phyloP scores from a whole-genome alignment of 2,329 filamentous ascomycete species.

The Lachnellula subtilissima region DNA sequence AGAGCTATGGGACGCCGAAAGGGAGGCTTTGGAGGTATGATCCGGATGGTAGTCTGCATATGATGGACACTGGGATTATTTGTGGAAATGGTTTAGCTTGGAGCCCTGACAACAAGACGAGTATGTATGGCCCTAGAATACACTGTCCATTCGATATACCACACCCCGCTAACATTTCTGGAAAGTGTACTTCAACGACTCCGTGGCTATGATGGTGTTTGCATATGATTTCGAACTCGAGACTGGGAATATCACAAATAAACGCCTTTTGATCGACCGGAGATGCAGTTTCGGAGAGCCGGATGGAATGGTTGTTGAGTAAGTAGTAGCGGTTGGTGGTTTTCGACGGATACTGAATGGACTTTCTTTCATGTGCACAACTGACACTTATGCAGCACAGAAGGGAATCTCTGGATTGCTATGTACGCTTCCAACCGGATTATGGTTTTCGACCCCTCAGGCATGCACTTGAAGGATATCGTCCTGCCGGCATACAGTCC shows the following conservation, averaged over 20 bases:
- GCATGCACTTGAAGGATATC: conserved; percentile 33
- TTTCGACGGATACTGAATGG: no score
- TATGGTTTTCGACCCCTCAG: conserved; percentile 33
- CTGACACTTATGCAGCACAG: conserved; percentile 19
- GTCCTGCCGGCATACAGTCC: conserved; percentile 32
- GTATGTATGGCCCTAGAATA: conserved; percentile 18
- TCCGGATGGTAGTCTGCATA: conserved; percentile 30
- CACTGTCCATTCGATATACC: no score
- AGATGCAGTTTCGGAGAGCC: conserved; percentile 23
- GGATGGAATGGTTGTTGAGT: conserved; percentile 38
- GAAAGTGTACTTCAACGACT: conserved; percentile 35
- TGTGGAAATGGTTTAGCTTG: conserved; percentile 36
- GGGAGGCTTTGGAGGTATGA: conserved; percentile 27
- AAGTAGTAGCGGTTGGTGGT: conserved; percentile 5
- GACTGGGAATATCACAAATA: conserved; percentile 31
- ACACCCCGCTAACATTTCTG: background rate
- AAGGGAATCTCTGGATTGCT: conserved; percentile 36
- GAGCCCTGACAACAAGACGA: conserved; percentile 35
- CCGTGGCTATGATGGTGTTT: conserved; percentile 30
- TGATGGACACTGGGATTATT: conserved; percentile 33
- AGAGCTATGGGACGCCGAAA: conserved; percentile 13
- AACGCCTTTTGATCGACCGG: conserved; percentile 22
- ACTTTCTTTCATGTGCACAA: no score
- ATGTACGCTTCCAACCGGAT: conserved; percentile 33
- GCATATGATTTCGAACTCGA: conserved; percentile 34